A percentile compares a stretch with the other conserved stretches of the same genome.
Conservation (phyloP, 164 flowering plant genomes). For the Macadamia tetraphylla region DNA sequence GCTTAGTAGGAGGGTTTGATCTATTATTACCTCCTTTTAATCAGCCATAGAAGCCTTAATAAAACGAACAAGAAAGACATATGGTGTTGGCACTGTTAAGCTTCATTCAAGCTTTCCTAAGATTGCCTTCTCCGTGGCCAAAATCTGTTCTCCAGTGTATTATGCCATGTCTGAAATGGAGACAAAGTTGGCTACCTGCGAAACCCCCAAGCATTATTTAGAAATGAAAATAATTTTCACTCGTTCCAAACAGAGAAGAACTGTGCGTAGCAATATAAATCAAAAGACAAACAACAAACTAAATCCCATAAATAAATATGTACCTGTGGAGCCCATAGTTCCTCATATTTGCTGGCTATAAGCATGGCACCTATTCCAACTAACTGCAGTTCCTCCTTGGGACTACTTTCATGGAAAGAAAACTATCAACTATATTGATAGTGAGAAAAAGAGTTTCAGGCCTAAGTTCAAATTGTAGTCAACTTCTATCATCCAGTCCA, state of each 20-base stretch:
- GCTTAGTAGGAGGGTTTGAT: no score
- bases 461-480: conserved; percentile 72
- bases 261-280: no score
- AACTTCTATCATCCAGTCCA: conserved; percentile 90
- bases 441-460: conserved; percentile 86
- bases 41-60: conserved; percentile 61
- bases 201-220: no score
- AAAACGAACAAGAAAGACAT: conserved; percentile 75
- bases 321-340: conserved; percentile 96
- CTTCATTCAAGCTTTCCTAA: conserved; percentile 79
- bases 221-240: no score
- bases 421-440: conserved; percentile 73
- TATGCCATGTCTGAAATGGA: conserved; percentile 74
- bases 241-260: no score
- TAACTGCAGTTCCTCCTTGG: conserved; percentile 68
- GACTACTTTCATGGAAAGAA: conserved; percentile 45
- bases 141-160: conserved; percentile 40
- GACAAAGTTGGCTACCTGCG: conserved; percentile 49
- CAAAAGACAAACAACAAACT: no score
- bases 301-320: no score
- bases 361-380: conserved; percentile 82
- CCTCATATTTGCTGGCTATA: conserved; percentile 88
- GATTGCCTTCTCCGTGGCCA: conserved; percentile 74
- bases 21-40: conserved; percentile 22
- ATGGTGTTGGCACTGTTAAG: conserved; percentile 83